phyloP scores from a whole-genome alignment of 2,329 filamentous ascomycete genomes.

The Sclerotinia trifoliorum region DNA sequence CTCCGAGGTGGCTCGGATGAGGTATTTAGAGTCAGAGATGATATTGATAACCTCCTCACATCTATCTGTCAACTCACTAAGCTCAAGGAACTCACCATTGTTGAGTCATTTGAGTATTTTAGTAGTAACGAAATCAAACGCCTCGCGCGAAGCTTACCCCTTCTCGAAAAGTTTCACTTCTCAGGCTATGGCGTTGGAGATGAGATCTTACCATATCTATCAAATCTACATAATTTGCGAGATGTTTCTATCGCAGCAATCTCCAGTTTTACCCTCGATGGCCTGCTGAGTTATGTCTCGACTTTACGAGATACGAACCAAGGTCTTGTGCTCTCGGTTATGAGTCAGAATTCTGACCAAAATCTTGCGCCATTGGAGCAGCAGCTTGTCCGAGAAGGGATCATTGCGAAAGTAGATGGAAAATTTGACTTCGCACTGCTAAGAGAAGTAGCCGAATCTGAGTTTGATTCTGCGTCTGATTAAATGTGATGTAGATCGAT shows the following conservation, averaged over 20 bases:
- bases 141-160: constrained; percentile 44
- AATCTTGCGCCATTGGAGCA: constrained; percentile 36
- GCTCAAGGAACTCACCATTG: constrained; percentile 53
- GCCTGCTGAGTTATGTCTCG: constrained; percentile 47
- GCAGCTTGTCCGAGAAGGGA: constrained; percentile 33
- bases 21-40: constrained; percentile 43
- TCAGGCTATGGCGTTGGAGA: constrained; percentile 55
- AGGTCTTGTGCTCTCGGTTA: constrained; percentile 39
- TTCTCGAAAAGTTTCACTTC: constrained; percentile 57
- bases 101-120: constrained; percentile 52
- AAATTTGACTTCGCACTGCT: constrained; percentile 40
- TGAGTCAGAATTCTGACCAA: constrained; percentile 37
- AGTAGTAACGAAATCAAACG: constrained; percentile 48
- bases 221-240: constrained; percentile 49
- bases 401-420: constrained; percentile 39
- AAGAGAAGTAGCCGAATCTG: constrained; percentile 36
- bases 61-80: constrained; percentile 52
- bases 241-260: constrained; percentile 54
- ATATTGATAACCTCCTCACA: constrained; percentile 49
- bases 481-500: constrained; percentile 23
- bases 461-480: constrained; percentile 37
- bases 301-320: constrained; percentile 41
- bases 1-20: constrained; percentile 50
- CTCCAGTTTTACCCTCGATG: constrained; percentile 53
- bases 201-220: constrained; percentile 46